Evolutionary conservation across 768 basidiomycete genomes (phyloP), one percentile per base, ranked within the genome.

Genomic region (Fomitopsis serialis): DNA sequence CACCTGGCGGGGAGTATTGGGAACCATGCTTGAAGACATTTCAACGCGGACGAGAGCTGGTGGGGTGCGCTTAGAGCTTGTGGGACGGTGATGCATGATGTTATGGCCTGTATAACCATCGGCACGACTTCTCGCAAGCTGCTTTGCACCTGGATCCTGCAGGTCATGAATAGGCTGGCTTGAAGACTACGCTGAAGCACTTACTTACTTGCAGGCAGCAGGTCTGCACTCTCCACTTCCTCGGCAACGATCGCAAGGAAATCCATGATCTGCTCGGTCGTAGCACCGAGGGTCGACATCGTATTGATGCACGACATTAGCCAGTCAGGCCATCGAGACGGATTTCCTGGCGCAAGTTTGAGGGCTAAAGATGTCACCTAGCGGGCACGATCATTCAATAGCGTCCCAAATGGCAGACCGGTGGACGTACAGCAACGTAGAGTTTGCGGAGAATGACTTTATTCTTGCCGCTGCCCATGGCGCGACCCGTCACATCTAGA

Each of bases 1-100:
- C 59, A 92, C 91, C 81, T 82, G 54, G 80, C 77, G 23, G 80
- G 84, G 10, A 95, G 68, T 34, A 79, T 77, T 2, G 76, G 70
- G 60, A 95, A 80, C 94, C 93, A 98, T 2, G 88, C 83, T 63
- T 90, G 84, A 2, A 95, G 71, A 64, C 91, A 93, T 55, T 80
- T 83, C 50, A 94, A 74, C 0, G 90, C 89, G 0, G 89, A 81
- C 17, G 78, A 77, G 0, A 87, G 74, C 56, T 93, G 81, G 43
- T 70, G 71, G 15, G 35, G 68, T 60, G 50, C 68, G 54, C 35
- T 50, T n/a, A 58, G 59, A 4, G 65, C 50, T 62, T 66, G 36
- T 56, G 66, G 19, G 70, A 73, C 32, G 63, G 73, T 2, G 24
- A 93, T 76, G 2, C 86, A 79, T 2, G 75, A 65, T 5, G 73